These are phyloP conservation scores for Thinopyrum elongatum DNA, from an alignment of 176 grass and related monocot genomes.

Conservation along the genomic window DNA sequence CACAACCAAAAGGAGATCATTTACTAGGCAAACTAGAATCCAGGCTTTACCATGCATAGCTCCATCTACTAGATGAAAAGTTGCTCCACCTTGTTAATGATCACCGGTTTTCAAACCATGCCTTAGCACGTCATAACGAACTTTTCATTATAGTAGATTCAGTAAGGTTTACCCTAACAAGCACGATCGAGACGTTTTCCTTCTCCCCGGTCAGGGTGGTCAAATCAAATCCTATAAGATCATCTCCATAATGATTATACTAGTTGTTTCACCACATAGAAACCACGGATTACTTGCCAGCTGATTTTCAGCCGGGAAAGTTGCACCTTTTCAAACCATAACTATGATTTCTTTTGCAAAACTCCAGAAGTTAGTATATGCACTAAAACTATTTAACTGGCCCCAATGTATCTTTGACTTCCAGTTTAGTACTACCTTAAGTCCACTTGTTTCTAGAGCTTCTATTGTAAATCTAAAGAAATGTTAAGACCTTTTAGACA, in stretches of 20 bases:
- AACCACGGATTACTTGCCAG: background rate
- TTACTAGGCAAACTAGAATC: conserved; percentile 37
- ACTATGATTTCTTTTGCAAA: background rate
- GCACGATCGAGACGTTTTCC: conserved; percentile 10
- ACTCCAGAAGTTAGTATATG: background rate
- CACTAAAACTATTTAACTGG: conserved; percentile 12
- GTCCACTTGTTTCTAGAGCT: conserved; percentile 10
- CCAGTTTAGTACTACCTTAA: background rate
- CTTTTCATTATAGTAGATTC: conserved; percentile 26
- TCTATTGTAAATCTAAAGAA: conserved; percentile 35
- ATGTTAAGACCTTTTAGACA: background rate
- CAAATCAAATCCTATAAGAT: background rate
- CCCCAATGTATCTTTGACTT: conserved; percentile 18
- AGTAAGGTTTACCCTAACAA: conserved; percentile 27
- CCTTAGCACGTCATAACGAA: conserved; percentile 48
- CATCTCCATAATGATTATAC: background rate
- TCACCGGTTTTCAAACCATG: conserved; percentile 18
- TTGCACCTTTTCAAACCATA: background rate
- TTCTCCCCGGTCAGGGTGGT: background rate
- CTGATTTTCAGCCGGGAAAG: background rate
- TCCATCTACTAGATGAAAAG: conserved; percentile 54
- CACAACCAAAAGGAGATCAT: conserved; percentile 22
- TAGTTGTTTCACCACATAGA: conserved; percentile 29
- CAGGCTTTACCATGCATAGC: conserved; percentile 32
- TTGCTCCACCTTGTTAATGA: conserved; percentile 48